Evolutionary conservation across 2,329 filamentous ascomycete species (phyloP).

Genomic region (Endothia cerciana): DNA sequence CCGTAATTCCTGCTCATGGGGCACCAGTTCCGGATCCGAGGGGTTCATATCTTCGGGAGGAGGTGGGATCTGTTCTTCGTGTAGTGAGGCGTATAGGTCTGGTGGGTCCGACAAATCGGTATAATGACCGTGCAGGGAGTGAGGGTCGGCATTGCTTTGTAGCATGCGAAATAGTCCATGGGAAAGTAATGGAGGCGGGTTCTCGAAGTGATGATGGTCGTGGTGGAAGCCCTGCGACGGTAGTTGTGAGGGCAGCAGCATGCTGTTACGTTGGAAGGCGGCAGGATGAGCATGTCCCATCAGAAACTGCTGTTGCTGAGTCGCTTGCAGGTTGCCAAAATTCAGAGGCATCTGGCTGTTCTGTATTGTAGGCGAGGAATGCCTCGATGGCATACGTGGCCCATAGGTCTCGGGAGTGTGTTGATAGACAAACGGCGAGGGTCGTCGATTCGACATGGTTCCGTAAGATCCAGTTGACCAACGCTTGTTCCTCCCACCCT

Average conservation of each 20-base stretch:
- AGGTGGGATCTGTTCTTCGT: conserved; percentile 73
- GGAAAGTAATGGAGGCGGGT: conserved; percentile 66
- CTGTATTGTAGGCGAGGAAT: conserved; percentile 55
- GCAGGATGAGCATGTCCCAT: conserved; percentile 51
- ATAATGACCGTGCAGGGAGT: conserved; percentile 70
- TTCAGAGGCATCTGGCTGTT: conserved; percentile 55
- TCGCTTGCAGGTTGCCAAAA: conserved; percentile 58
- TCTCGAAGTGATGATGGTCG: conserved; percentile 58
- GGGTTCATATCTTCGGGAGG: conserved; percentile 83
- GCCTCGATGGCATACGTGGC: conserved; percentile 56
- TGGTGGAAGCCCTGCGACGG: conserved; percentile 52
- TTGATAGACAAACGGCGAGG: conserved; percentile 66
- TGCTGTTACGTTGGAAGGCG: conserved; percentile 58
- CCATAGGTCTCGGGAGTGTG: conserved; percentile 63
- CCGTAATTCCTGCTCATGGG: conserved; percentile 77
- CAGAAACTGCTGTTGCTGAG: conserved; percentile 60
- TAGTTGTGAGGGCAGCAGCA: conserved; percentile 62
- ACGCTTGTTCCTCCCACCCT: conserved; percentile 66
- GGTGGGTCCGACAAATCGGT: conserved; percentile 75
- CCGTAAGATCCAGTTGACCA: conserved; percentile 80
- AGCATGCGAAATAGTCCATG: conserved; percentile 75
- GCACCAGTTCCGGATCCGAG: conserved; percentile 72
- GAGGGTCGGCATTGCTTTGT: conserved; percentile 73
- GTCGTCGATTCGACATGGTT: conserved; percentile 57
- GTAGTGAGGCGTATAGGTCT: conserved; percentile 74